Base-by-base conservation (phyloP, 192 early-diverging fungal genomes). In the Geosiphon pyriformis region DNA sequence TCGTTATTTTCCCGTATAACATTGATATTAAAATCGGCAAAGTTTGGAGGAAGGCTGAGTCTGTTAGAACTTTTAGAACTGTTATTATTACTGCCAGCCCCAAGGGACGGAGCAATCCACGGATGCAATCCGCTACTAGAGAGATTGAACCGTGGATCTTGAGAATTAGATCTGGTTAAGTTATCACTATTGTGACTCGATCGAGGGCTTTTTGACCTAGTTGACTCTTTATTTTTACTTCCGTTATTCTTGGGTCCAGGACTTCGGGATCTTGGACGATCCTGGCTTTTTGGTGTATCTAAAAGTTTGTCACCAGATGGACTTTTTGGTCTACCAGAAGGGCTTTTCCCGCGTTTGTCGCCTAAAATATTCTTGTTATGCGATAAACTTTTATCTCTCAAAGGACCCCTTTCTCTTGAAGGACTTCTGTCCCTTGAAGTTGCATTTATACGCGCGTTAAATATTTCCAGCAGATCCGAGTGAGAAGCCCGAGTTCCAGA, bases 321-420 rank as follows among this genome's bases (percentile, higher is more conserved):
- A 42, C 37, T 42, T 42, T 42, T 42, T 42, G 37, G 37, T 15
- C 37, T 42, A 42, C 50, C 49, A 17, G 63, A 65, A 17, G 63
- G 63, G 18, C 63, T 65, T 54, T 65, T 65, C 23, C 63, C 63
- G 18, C 52, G 49, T 54, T 65, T 65, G n/a, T 65, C 51, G 15
- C 52, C 20, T n/a, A 20, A 54, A 37, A 30, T 26, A 27, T 31
- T 61, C 42, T 61, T 42, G 15, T 42, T 42, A 42, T 51, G 20
- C n/a, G 51, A 29, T 4, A 51, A 25, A 55, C 63, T 65, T 65
- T 42, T 65, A 54, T 53, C 63, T 23, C 50, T 27, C 15, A 51
- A 26, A 6, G 55, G 32, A 12, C 27, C 23, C 23, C 26, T 61
- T 23, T n/a, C 30, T 42, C 59, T 6, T 33, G 59, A 34, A 25